A percentile compares a stretch with the other conserved stretches of the same genome.
Evolutionary conservation across 129 eudicot species (phyloP).

Genomic region (Calendula officinalis): DNA sequence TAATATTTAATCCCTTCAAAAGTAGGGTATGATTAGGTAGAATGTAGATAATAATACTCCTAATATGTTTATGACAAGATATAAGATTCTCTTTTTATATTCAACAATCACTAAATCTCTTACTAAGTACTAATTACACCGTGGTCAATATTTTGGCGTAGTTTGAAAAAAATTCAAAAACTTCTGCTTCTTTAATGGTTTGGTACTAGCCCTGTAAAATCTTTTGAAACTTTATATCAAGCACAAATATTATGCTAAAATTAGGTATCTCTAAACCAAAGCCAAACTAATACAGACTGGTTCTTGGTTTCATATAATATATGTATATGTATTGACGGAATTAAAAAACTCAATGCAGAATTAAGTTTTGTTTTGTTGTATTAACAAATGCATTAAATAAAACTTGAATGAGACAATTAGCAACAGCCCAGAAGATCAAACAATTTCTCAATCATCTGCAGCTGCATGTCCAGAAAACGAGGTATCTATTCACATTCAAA

Average conservation of each 20-base stretch:
- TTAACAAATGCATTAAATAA: not conserved
- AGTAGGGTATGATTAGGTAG: no score
- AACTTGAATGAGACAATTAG: conserved; percentile 13
- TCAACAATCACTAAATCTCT: no score
- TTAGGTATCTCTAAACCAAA: not conserved
- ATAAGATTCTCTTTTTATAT: no score
- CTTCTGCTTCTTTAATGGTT: no score
- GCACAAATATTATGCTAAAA: not conserved
- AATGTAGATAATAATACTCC: no score
- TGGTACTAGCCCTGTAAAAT: no score
- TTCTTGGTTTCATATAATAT: conserved; percentile 3
- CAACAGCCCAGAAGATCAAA: not conserved
- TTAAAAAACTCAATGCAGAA: not conserved
- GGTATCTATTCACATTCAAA: conserved; percentile 8
- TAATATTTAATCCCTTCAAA: no score
- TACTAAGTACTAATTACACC: no score
- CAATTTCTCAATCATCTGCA: conserved; percentile 11
- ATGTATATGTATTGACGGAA: not conserved
- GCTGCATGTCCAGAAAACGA: conserved; percentile 1
- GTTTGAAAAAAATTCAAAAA: no score
- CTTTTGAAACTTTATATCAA: no score
- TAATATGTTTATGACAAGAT: no score
- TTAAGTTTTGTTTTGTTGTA: conserved; percentile 5
- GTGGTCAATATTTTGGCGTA: no score
- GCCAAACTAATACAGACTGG: not conserved